phyloP scores from a whole-genome alignment of 306 rosid genomes.

The Sphenostylis stenocarpa region DNA sequence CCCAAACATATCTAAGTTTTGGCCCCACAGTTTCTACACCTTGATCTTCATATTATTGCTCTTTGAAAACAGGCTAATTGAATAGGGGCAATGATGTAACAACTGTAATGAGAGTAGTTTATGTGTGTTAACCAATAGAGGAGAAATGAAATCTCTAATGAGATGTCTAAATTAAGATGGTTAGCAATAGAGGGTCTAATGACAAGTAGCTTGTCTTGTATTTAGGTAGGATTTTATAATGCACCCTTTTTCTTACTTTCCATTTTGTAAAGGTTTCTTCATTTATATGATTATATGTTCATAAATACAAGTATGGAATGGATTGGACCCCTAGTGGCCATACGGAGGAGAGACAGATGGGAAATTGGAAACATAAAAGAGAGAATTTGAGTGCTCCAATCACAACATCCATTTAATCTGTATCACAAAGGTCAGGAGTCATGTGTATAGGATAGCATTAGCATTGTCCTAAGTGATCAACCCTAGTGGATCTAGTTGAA shows the following conservation, averaged over 20 bases:
- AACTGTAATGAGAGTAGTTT: not conserved
- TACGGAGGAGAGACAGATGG: conserved; percentile 85
- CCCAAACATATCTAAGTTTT: not conserved
- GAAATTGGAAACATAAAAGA: conserved; percentile 64
- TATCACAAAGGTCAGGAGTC: conserved; percentile 17
- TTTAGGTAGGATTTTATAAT: not conserved
- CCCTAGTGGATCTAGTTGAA: not conserved
- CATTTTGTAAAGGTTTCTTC: conserved; percentile 15
- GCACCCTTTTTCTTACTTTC: conserved; percentile 13
- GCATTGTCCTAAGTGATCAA: conserved; percentile 1
- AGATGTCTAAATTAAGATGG: not conserved
- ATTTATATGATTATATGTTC: not conserved
- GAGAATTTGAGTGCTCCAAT: conserved; percentile 55
- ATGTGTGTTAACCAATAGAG: conserved; percentile 2
- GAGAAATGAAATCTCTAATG: conserved; percentile 1
- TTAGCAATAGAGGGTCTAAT: not conserved
- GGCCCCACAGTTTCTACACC: conserved; percentile 10
- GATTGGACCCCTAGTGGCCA: conserved; percentile 69
- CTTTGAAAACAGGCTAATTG: conserved; percentile 12
- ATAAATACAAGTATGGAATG: too few species aligned
- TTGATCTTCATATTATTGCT: conserved; percentile 30
- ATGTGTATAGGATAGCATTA: conserved; percentile 37
- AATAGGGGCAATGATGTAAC: not conserved
- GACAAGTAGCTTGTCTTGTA: conserved; percentile 2
- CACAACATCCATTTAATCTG: conserved; percentile 56